Conservation (phyloP, 345 rosid genomes). For the Salix caprea region DNA sequence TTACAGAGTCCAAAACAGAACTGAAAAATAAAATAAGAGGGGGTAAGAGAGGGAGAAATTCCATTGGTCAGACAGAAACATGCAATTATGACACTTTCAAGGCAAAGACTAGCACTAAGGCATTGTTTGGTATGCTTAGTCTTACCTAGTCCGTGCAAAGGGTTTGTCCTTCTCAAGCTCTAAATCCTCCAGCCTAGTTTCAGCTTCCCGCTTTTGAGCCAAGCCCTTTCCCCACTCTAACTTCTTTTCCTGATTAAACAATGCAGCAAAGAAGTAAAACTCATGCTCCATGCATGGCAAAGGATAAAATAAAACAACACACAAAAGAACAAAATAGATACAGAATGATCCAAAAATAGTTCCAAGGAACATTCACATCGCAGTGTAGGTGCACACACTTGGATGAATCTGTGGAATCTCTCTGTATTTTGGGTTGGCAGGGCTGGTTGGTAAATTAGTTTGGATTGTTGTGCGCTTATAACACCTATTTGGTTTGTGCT, state of each 20-base stretch:
- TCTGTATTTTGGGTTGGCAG: too few relatives aligned
- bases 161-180: constrained; percentile 86
- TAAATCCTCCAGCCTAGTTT: constrained; percentile 61
- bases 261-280: not conserved
- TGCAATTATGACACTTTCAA: not conserved
- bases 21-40: not conserved
- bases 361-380: not conserved
- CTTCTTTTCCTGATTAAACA: constrained; percentile 53
- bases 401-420: too few relatives aligned
- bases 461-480: too few relatives aligned
- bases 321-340: not conserved
- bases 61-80: not conserved
- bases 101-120: not conserved
- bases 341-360: not conserved
- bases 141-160: constrained; percentile 84
- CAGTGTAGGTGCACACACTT: not conserved
- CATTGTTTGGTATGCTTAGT: not conserved
- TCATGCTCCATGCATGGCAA: not conserved
- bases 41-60: not conserved
- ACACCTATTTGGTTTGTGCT: too few relatives aligned
- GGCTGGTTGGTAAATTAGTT: too few relatives aligned
- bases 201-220: constrained; percentile 89
- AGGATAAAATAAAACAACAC: not conserved
- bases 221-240: constrained; percentile 99
- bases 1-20: not conserved